Conservation (phyloP, 2,329 filamentous ascomycete genomes). For the Nemania bipapillata region DNA sequence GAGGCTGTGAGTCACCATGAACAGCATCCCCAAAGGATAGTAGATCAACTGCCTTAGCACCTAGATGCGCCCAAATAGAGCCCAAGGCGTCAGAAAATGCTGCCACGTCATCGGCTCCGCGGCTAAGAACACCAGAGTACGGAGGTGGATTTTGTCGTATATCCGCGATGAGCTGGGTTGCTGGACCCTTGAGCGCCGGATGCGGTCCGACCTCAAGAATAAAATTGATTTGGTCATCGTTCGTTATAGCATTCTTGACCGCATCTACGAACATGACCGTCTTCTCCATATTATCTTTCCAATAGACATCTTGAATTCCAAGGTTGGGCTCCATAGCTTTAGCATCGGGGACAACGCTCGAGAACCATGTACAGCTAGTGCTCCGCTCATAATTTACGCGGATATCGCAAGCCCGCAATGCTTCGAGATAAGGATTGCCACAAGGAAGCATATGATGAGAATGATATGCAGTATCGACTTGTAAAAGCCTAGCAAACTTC, state of each 20-base stretch:
- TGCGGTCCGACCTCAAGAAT: slow-evolving; percentile 61
- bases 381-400: slow-evolving; percentile 7
- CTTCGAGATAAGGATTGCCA: slow-evolving; percentile 32
- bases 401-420: slow-evolving; percentile 24
- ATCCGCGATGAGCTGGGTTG: slow-evolving; percentile 51
- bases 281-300: slow-evolving; percentile 58
- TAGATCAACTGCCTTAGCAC: slow-evolving; percentile 26
- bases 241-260: slow-evolving; percentile 45
- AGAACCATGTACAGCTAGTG: slow-evolving; percentile 41
- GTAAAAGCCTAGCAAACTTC: slow-evolving; percentile 49
- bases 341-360: slow-evolving; percentile 36
- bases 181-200: slow-evolving; percentile 57
- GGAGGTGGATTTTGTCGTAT: slow-evolving; percentile 37
- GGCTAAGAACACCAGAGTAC: slow-evolving; percentile 49
- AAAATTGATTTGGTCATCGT: slow-evolving; percentile 49
- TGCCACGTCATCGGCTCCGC: slow-evolving; percentile 47
- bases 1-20: slow-evolving; percentile 1
- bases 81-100: slow-evolving; percentile 37
- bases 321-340: slow-evolving; percentile 19
- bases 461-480: slow-evolving; percentile 57
- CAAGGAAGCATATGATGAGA: slow-evolving; percentile 54
- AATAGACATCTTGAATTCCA: slow-evolving; percentile 51
- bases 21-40: slow-evolving; percentile 3
- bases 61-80: slow-evolving; percentile 34
- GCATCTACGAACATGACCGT: slow-evolving; percentile 60